Evolutionary conservation across 2,329 filamentous ascomycete species (phyloP).

Genomic region (Camptophora hylomeconis): DNA sequence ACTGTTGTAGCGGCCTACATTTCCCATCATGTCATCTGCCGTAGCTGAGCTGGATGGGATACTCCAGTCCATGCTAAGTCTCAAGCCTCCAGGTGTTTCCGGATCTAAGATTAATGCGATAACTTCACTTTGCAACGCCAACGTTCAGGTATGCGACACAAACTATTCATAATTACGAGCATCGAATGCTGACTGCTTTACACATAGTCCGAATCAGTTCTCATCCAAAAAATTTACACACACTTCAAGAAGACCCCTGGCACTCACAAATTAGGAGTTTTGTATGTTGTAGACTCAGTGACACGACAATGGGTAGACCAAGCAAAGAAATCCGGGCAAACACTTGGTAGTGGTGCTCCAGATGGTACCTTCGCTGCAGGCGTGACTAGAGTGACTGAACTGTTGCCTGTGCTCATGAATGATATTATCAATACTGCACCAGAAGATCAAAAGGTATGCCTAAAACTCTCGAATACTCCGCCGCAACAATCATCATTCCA

Average conservation of each 20-base stretch:
- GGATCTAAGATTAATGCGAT: constrained; percentile 81
- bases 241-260: constrained; percentile 91
- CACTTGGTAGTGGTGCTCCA: constrained; percentile 64
- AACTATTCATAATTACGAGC: not conserved
- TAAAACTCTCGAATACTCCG: constrained; percentile 17
- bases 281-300: constrained; percentile 99
- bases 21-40: constrained; percentile 56
- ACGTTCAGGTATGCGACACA: constrained; percentile 63
- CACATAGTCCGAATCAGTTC: constrained; percentile 80
- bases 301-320: constrained; percentile 97
- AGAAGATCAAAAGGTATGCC: constrained; percentile 91
- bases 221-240: constrained; percentile 92
- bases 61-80: constrained; percentile 77
- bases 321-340: constrained; percentile 73
- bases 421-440: constrained; percentile 83
- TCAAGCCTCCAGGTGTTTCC: constrained; percentile 90
- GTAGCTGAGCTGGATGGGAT: constrained; percentile 83
- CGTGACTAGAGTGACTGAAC: constrained; percentile 89
- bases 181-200: constrained; percentile 18
- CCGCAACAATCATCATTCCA: not conserved
- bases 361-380: constrained; percentile 92
- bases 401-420: constrained; percentile 87
- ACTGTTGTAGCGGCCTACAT: constrained; percentile 5
- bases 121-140: constrained; percentile 74
- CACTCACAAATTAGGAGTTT: constrained; percentile 94